These are phyloP conservation scores for Haberlea rhodopensis DNA, from an alignment of 257 asterid genomes.

Conservation along the genomic window DNA sequence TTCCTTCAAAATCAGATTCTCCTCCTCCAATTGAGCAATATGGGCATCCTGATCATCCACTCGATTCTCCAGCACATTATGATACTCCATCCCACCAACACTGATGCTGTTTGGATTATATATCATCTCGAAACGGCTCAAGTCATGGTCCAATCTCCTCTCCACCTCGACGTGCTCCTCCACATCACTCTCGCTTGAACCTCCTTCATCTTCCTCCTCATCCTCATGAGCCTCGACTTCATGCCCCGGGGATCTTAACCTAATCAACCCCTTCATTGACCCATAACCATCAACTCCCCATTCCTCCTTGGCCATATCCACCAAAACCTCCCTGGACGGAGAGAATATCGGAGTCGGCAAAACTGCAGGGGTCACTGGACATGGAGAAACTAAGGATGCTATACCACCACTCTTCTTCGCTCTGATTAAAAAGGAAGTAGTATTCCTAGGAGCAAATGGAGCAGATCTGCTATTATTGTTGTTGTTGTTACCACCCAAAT, in stretches of 20 bases:
- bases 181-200: no score
- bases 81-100: slow-evolving; percentile 46
- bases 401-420: slow-evolving; percentile 83
- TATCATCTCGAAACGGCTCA: slow-evolving; percentile 82
- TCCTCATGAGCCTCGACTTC: slow-evolving; percentile 53
- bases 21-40: slow-evolving; percentile 77
- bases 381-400: no score
- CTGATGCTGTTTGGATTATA: slow-evolving; percentile 41
- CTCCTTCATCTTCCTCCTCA: slow-evolving; percentile 65
- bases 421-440: slow-evolving; percentile 59
- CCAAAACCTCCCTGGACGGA: no score
- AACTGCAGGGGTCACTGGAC: no score
- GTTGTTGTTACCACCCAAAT: slow-evolving; percentile 27
- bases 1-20: slow-evolving; percentile 57
- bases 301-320: no score
- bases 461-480: slow-evolving; percentile 45
- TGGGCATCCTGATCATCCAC: slow-evolving; percentile 82
- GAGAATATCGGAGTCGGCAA: no score
- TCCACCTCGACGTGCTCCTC: no score
- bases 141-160: slow-evolving; percentile 77
- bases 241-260: slow-evolving; percentile 71
- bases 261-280: slow-evolving; percentile 81
- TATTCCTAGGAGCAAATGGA: slow-evolving; percentile 68
- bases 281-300: no score
- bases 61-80: no score